These are phyloP conservation scores for Hygrophorus pudorinus DNA, from an alignment of 768 basidiomycete genomes.

Conservation along the genomic window DNA sequence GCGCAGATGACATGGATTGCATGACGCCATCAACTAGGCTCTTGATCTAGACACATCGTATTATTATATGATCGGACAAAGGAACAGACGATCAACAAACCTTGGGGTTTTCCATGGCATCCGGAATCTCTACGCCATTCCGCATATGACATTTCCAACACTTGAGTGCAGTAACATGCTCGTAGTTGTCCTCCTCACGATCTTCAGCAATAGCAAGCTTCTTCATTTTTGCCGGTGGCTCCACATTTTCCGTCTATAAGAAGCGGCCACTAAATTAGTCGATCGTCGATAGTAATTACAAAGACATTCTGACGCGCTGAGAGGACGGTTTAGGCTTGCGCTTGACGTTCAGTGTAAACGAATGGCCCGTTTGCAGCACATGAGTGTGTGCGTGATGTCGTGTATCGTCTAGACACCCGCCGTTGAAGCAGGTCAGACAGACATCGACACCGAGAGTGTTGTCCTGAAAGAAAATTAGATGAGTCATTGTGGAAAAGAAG, in stretches of 20 bases:
- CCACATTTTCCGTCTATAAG: constrained; percentile 56
- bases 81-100: constrained; percentile 13
- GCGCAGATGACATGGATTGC: constrained; percentile 76
- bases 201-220: constrained; percentile 86
- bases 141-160: constrained; percentile 67
- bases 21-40: constrained; percentile 59
- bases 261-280: background rate
- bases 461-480: constrained; percentile 38
- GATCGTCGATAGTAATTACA: background rate
- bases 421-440: constrained; percentile 91
- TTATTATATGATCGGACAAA: constrained; percentile 1
- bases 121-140: constrained; percentile 35
- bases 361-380: constrained; percentile 60
- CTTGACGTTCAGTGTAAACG: constrained; percentile 71
- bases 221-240: constrained; percentile 83
- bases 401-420: constrained; percentile 58
- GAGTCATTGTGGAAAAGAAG: background rate
- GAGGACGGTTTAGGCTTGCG: constrained; percentile 55
- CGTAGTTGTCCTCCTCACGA: constrained; percentile 84
- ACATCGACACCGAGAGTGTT: constrained; percentile 71
- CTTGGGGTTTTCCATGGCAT: constrained; percentile 25
- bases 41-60: constrained; percentile 30
- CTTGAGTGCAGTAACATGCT: constrained; percentile 49
- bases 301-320: constrained; percentile 46
- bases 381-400: constrained; percentile 73